A percentile compares a stretch with the other conserved stretches of the same genome.
These are phyloP conservation scores for Zoysia matrella DNA, from an alignment of 202 grass and related monocot genomes.

Conservation along the genomic window DNA sequence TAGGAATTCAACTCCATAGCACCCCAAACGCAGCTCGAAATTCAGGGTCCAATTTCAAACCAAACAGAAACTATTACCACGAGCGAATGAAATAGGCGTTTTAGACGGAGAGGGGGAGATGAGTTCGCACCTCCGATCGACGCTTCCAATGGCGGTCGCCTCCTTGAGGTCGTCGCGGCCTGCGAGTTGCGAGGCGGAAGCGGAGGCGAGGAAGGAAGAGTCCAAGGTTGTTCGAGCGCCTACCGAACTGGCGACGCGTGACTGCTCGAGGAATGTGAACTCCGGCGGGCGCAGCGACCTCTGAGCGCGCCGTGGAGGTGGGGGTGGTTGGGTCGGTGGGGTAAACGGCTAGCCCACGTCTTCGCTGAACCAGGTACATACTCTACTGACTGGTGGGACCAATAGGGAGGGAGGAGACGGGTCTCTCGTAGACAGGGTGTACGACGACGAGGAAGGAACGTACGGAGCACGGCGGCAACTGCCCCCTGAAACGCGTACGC, in stretches of 20 bases:
- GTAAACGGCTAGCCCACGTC: not conserved
- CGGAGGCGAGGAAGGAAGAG: not conserved
- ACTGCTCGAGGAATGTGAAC: conserved; percentile 22
- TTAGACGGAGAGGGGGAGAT: not conserved
- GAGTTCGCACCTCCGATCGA: conserved; percentile 9
- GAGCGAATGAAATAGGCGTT: not conserved
- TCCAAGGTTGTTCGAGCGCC: not conserved
- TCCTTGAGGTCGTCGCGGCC: too few species aligned
- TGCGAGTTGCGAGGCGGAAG: not conserved
- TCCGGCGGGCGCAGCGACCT: conserved; percentile 19
- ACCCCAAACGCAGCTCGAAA: conserved; percentile 22
- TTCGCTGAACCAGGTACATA: not conserved
- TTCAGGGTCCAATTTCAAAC: not conserved
- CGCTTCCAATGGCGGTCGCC: conserved; percentile 15
- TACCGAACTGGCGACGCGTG: not conserved
- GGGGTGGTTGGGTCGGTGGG: not conserved
- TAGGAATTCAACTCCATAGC: not conserved
- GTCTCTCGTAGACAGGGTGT: not conserved
- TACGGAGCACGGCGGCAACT: conserved; percentile 31
- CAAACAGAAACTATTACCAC: not conserved
- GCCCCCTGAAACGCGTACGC: conserved; percentile 16
- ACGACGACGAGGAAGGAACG: not conserved
- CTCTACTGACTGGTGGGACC: not conserved
- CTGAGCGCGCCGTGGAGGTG: not conserved
- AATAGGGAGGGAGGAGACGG: accelerated